These are phyloP conservation scores for Alternaria brassicae DNA, from an alignment of 2,329 filamentous ascomycete species.

Conservation along the genomic window DNA sequence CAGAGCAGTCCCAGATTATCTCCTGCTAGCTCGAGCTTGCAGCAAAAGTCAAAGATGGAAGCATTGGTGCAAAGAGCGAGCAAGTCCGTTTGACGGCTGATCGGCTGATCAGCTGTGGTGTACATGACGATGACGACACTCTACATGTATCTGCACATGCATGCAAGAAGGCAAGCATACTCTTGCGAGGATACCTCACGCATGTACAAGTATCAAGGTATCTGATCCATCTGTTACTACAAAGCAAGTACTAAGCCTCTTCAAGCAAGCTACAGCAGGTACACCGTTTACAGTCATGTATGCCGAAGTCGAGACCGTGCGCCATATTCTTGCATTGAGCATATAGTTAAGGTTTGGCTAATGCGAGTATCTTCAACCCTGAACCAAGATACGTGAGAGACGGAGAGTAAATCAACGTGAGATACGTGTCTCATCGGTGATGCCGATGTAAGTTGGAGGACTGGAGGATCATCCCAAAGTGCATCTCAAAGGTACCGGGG, in stretches of 20 bases:
- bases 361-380: neutral
- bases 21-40: neutral
- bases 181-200: neutral
- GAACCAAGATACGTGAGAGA: neutral
- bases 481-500: neutral
- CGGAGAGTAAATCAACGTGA: constrained; percentile 3
- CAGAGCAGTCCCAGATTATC: neutral
- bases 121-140: neutral
- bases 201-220: constrained; percentile 3
- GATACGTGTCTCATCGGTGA: constrained; percentile 1
- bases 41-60: neutral
- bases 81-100: neutral
- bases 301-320: neutral
- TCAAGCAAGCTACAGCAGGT: neutral
- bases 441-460: neutral
- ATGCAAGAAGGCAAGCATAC: neutral
- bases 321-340: neutral
- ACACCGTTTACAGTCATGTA: constrained; percentile 1
- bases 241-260: neutral
- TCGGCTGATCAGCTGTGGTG: neutral
- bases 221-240: neutral
- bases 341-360: constrained; percentile 1
- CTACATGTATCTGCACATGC: neutral
- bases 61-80: neutral
- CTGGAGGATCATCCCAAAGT: neutral